Evolutionary conservation across 768 basidiomycete genomes (phyloP).

Genomic region (Sutorius australiensis): DNA sequence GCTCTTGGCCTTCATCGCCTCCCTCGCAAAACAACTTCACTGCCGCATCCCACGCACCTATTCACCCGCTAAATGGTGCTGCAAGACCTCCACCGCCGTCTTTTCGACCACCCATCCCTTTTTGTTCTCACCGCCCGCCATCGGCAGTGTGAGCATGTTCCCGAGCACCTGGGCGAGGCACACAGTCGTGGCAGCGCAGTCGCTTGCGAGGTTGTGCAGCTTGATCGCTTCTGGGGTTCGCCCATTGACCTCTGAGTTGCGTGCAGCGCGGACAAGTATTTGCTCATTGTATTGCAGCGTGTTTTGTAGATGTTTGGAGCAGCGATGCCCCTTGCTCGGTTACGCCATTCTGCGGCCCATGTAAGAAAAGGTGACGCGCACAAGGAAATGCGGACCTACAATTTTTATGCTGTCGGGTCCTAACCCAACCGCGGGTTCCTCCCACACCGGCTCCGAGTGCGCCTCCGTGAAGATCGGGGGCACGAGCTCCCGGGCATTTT

Average conservation of each 20-base stretch:
- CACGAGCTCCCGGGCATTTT: slow-evolving; percentile 75
- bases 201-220: slow-evolving; percentile 90
- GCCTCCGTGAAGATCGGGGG: slow-evolving; percentile 75
- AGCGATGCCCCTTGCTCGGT: slow-evolving; percentile 81
- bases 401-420: slow-evolving; percentile 85
- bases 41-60: slow-evolving; percentile 68
- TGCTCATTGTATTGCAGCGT: slow-evolving; percentile 69
- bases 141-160: slow-evolving; percentile 67
- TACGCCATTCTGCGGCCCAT: slow-evolving; percentile 60
- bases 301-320: slow-evolving; percentile 66
- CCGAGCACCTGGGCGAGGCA: slow-evolving; percentile 87
- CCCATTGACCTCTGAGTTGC: slow-evolving; percentile 77
- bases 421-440: slow-evolving; percentile 89
- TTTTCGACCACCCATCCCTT: slow-evolving; percentile 68
- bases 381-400: slow-evolving; percentile 45
- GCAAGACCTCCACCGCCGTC: slow-evolving; percentile 73
- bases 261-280: slow-evolving; percentile 81
- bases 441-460: slow-evolving; percentile 80
- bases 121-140: slow-evolving; percentile 45
- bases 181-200: slow-evolving; percentile 81
- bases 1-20: slow-evolving; percentile 75
- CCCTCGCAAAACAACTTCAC: slow-evolving; percentile 75
- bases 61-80: slow-evolving; percentile 78
- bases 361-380: neutral
- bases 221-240: slow-evolving; percentile 89